These are phyloP conservation scores for Lactarius trivialis DNA, from an alignment of 768 basidiomycete genomes.

Conservation along the genomic window DNA sequence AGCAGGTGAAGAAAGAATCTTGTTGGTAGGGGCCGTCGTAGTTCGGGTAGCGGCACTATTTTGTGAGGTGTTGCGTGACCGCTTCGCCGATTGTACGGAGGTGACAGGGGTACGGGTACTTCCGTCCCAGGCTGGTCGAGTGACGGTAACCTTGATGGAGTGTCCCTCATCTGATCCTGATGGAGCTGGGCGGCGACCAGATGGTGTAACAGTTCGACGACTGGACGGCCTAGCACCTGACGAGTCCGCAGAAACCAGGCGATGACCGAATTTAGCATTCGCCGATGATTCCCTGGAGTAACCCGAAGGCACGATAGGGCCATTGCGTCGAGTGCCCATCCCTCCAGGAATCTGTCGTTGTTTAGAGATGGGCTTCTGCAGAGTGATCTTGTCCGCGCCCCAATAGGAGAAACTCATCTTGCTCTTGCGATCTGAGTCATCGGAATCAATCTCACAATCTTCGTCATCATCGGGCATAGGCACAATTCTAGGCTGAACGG, in stretches of 20 bases:
- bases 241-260: slow-evolving; percentile 63
- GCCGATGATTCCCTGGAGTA: slow-evolving; percentile 80
- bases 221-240: slow-evolving; percentile 50
- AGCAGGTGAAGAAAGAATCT: slow-evolving; percentile 59
- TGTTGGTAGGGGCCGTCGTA: slow-evolving; percentile 33
- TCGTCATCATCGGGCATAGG: slow-evolving; percentile 64
- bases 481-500: slow-evolving; percentile 58
- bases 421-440: slow-evolving; percentile 83
- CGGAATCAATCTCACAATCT: slow-evolving; percentile 56
- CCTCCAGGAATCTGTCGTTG: slow-evolving; percentile 30
- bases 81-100: slow-evolving; percentile 41
- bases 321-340: slow-evolving; percentile 33
- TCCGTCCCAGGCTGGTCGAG: slow-evolving; percentile 64
- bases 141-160: slow-evolving; percentile 63
- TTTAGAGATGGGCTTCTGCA: slow-evolving; percentile 70
- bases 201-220: slow-evolving; percentile 46
- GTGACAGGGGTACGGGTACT: slow-evolving; percentile 41
- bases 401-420: slow-evolving; percentile 94
- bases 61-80: slow-evolving; percentile 66
- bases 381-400: slow-evolving; percentile 87
- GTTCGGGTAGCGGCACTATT: slow-evolving; percentile 50
- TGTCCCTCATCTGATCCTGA: slow-evolving; percentile 67
- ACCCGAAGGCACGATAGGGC: slow-evolving; percentile 41
- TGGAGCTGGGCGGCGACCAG: slow-evolving; percentile 40
- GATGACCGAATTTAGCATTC: slow-evolving; percentile 88